Conservation (phyloP, 768 basidiomycete species). For the Exsudoporus frostii region DNA sequence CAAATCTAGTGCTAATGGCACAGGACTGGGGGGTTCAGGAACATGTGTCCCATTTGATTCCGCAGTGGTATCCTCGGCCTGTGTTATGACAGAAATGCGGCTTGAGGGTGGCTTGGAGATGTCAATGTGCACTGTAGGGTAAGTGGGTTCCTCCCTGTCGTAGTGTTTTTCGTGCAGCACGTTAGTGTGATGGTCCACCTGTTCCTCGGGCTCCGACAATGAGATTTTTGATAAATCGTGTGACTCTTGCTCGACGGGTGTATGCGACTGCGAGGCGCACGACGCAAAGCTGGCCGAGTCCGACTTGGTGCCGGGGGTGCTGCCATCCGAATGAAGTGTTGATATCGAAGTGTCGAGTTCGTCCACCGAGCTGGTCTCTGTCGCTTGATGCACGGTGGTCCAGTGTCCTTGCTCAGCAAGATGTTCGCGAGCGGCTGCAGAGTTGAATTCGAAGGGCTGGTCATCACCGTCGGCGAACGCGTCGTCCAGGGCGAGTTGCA, state of each 20-base stretch:
- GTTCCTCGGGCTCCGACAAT: constrained; percentile 15
- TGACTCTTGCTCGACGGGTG: constrained; percentile 14
- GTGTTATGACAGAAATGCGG: constrained; percentile 25
- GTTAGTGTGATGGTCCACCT: neutral
- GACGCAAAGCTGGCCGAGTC: constrained; percentile 15
- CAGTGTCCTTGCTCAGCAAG: constrained; percentile 48
- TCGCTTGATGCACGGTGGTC: constrained; percentile 24
- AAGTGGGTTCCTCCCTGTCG: constrained; percentile 17
- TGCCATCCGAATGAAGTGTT: constrained; percentile 52
- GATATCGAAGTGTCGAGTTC: constrained; percentile 50
- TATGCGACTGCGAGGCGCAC: constrained; percentile 22
- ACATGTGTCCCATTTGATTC: neutral
- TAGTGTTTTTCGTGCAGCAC: constrained; percentile 1
- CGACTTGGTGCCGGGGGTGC: constrained; percentile 16
- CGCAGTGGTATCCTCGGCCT: neutral
- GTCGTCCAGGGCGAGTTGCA: constrained; percentile 54
- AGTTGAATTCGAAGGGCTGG: constrained; percentile 50
- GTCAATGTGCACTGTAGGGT: constrained; percentile 46
- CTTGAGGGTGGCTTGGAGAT: constrained; percentile 34
- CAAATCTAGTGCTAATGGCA: constrained; percentile 17
- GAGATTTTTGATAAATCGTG: constrained; percentile 24
- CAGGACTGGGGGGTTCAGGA: neutral
- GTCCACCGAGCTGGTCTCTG: constrained; percentile 33
- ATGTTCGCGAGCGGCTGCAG: constrained; percentile 60
- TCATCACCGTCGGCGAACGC: constrained; percentile 62